Conservation (phyloP, 2,329 filamentous ascomycete species). For the Neonectria magnoliae region DNA sequence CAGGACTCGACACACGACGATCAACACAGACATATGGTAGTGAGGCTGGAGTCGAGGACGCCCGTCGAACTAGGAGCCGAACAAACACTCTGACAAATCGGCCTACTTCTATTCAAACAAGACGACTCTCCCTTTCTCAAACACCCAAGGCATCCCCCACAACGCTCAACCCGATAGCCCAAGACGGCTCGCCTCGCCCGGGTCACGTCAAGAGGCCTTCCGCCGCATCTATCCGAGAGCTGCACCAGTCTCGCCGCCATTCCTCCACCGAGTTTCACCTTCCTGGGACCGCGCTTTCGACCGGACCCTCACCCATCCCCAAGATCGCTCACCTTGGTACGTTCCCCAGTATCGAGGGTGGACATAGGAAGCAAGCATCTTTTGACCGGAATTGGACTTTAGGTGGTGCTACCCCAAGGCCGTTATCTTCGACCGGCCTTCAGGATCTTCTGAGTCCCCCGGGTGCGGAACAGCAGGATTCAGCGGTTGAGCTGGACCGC, state of each 20-base stretch:
- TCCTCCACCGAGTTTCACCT: slow-evolving; percentile 82
- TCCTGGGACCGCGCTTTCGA: slow-evolving; percentile 36
- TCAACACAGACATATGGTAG: slow-evolving; percentile 68
- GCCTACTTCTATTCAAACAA: slow-evolving; percentile 58
- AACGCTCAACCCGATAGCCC: slow-evolving; percentile 50
- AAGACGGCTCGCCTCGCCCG: slow-evolving; percentile 59
- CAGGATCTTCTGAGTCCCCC: slow-evolving; percentile 55
- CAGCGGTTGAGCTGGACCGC: slow-evolving; percentile 75
- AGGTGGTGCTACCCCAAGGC: slow-evolving; percentile 60
- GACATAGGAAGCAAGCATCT: slow-evolving; percentile 73
- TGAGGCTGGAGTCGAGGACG: slow-evolving; percentile 67
- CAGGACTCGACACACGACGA: slow-evolving; percentile 54
- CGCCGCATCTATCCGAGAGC: slow-evolving; percentile 81
- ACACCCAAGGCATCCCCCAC: slow-evolving; percentile 60
- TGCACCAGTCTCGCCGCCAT: slow-evolving; percentile 86
- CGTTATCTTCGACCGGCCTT: slow-evolving; percentile 63
- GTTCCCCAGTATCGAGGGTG: slow-evolving; percentile 51
- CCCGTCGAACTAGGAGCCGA: slow-evolving; percentile 61
- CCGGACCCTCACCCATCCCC: slow-evolving; percentile 42
- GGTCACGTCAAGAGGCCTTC: slow-evolving; percentile 72
- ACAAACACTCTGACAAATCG: slow-evolving; percentile 67
- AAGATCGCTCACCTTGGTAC: slow-evolving; percentile 57
- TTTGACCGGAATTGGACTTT: slow-evolving; percentile 78
- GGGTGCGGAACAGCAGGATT: slow-evolving; percentile 56
- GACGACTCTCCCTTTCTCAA: slow-evolving; percentile 60